Conservation (phyloP, 768 basidiomycete species). For the Auriscalpium orientale region DNA sequence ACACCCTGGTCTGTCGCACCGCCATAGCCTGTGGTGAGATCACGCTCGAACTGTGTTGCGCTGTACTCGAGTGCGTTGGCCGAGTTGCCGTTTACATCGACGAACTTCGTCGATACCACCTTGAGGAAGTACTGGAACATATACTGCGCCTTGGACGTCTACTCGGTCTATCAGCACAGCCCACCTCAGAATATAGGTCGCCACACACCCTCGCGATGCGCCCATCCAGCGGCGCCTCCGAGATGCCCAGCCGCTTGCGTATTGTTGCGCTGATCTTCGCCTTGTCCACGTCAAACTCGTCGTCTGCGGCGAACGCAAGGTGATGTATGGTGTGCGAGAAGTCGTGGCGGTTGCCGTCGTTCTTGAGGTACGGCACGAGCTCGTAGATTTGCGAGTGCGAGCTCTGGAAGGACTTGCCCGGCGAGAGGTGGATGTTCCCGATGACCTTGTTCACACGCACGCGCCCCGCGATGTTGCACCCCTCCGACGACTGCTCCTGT, state of each 20-base stretch:
- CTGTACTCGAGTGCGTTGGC: constrained; percentile 93
- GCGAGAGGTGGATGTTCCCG: constrained; percentile 92
- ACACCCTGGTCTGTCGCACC: constrained; percentile 58
- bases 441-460: constrained; percentile 96
- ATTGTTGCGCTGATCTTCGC: constrained; percentile 51
- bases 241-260: constrained; percentile 67
- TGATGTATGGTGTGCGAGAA: constrained; percentile 85
- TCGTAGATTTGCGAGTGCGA: constrained; percentile 75
- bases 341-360: constrained; percentile 84
- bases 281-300: constrained; percentile 70
- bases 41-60: constrained; percentile 92
- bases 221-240: constrained; percentile 68
- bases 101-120: constrained; percentile 93
- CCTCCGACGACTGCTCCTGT: constrained; percentile 86
- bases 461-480: constrained; percentile 88
- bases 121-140: constrained; percentile 99
- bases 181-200: too few relatives aligned
- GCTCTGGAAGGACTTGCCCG: constrained; percentile 91
- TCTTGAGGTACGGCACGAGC: constrained; percentile 89
- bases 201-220: constrained; percentile 46
- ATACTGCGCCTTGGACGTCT: constrained; percentile 77
- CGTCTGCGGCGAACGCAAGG: constrained; percentile 76
- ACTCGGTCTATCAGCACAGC: background rate
- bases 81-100: constrained; percentile 68
- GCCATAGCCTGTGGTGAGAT: constrained; percentile 57